Base-by-base conservation (phyloP, 2,329 filamentous ascomycete species). In the Aspergillus neoniger region DNA sequence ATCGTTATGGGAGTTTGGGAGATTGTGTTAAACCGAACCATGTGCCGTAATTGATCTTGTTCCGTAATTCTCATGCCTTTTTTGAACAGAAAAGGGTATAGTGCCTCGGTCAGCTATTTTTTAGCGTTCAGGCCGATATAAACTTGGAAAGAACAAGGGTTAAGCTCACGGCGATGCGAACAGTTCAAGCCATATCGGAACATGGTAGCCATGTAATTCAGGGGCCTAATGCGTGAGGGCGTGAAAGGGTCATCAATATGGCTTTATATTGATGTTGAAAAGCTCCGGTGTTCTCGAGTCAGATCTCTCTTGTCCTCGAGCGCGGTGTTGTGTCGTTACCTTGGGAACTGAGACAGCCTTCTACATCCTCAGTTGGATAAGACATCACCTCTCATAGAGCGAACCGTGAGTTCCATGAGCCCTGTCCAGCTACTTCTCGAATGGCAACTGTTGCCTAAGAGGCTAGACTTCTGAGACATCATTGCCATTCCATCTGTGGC, bases 11-110 rank as follows among this genome's bases (percentile, higher is more conserved):
- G 51, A 52, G 57, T 55, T 59, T n/a, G 41, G 19, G 44, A 55
- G 36, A 58, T 32, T 19, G 56, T 44, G 60, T 54, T 55, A 47
- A 49, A 41, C 48, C 49, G 55, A 50, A 21, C 53, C 54, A 50
- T 25, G 49, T 52, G 48, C 51, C 9, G 28, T 50, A 9, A 50
- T 32, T 30, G 25, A 50, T 49, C 15, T 17, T 15, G 23, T 49
- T 56, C 57, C 50, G 61, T 32, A 49, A 32, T 38, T 60, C 43
- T 56, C 63, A 64, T 64, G 57, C 60, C 55, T 41, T n/a, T 28
- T 49, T 19, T 36, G 52, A 41, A 49, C 54, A 48, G 55, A 53
- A 58, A 55, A 43, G 47, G 49, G 51, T 43, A 59, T 52, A 54
- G 49, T 32, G 28, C 50, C 47, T 44, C 56, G 41, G 23, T 28